phyloP scores from a whole-genome alignment of 345 rosid species.

The Eucalyptus rudis region DNA sequence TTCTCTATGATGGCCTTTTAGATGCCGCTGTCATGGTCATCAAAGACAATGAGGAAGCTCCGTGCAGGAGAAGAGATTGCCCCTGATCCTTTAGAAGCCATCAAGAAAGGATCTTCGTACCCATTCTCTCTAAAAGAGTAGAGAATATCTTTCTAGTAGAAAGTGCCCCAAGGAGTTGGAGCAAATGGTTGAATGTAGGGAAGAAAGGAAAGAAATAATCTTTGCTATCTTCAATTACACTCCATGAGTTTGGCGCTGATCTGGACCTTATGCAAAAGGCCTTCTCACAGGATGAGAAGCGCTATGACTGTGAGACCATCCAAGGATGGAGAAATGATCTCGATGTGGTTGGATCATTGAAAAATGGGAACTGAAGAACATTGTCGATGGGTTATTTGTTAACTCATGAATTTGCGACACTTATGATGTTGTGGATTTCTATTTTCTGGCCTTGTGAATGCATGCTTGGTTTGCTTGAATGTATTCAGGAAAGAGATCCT shows the following conservation, averaged over 20 bases:
- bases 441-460: background rate
- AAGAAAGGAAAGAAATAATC: background rate
- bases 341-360: background rate
- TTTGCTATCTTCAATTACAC: background rate
- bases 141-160: background rate
- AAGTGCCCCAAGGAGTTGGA: background rate
- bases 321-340: background rate
- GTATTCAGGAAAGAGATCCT: background rate
- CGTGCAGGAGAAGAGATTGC: background rate
- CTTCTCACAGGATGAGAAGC: background rate
- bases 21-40: background rate
- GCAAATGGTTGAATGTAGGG: background rate
- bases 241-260: background rate
- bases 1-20: background rate
- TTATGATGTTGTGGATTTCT: background rate
- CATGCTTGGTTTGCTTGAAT: background rate
- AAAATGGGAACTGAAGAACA: background rate
- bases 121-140: background rate
- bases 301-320: background rate
- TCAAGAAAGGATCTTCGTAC: background rate
- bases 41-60: background rate
- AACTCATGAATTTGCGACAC: background rate
- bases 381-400: background rate
- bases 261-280: background rate
- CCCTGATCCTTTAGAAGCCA: background rate